Evolutionary conservation across 2,329 filamentous ascomycete genomes (phyloP), one percentile per base, ranked within the genome.

Genomic region (Nemania serpens): DNA sequence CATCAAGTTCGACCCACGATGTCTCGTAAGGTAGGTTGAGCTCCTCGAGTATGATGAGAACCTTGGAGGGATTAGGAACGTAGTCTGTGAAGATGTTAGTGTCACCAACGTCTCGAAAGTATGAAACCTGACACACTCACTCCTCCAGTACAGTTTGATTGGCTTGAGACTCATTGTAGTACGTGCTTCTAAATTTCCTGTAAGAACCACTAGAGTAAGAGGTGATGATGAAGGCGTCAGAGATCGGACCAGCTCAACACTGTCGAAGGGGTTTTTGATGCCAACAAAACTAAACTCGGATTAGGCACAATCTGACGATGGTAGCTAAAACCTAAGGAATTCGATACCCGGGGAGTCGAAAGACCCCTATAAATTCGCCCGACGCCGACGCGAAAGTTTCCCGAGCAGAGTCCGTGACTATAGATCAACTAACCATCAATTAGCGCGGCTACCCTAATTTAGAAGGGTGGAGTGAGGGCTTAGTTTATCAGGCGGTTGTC

Each of bases 141-240:
- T 29, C 25, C 41, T 54, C 51, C 42, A 54, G 51, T 54, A 54
- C 41, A 54, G 22, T 36, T 54, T 54, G 41, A 54, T 54, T 36
- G 51, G 51, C 39, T 54, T 45, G 17, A 54, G 42, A 15, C 25
- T 22, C 39, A 37, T 54, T 15, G 36, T 51, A 29, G 15, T 36
- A 12, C 29, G 36, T 29, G 36, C 20, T 41, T 51, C 20, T 12
- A 29, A 42, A 51, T 39, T 2, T 18, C 36, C 37, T 6, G 20
- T 50, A 13, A 17, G 18, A 29, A 18, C 41, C 5, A 3, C 20
- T n/a, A 34, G 17, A 18, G 47, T 6, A 42, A 36, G 6, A 51
- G 36, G 37, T 41, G 6, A n/a, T 17, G 29, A 49, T 36, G 47
- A 33, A 39, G 47, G n/a, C 34, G 12, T 25, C 34, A 10, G 20